These are phyloP conservation scores for Trichoderma lentiforme DNA, from an alignment of 2,329 filamentous ascomycete genomes.

Conservation along the genomic window DNA sequence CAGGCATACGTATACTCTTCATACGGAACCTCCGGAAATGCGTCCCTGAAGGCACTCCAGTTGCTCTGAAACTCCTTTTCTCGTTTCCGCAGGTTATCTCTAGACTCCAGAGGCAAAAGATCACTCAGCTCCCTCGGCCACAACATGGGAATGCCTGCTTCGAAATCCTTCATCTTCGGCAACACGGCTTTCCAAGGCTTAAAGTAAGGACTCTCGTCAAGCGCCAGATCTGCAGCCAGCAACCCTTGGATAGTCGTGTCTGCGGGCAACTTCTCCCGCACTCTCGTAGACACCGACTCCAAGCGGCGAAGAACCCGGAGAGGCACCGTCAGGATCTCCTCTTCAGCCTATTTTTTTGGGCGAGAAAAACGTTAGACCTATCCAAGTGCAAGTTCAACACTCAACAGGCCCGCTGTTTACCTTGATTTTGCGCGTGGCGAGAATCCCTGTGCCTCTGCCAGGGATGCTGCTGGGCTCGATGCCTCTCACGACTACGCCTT, in stretches of 20 bases:
- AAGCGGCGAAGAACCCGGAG: slow-evolving; percentile 61
- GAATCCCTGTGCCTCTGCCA: slow-evolving; percentile 69
- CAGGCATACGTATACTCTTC: slow-evolving; percentile 21
- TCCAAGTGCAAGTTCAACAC: background rate
- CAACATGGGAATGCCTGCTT: slow-evolving; percentile 37
- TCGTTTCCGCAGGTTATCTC: slow-evolving; percentile 53
- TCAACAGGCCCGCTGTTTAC: slow-evolving; percentile 36
- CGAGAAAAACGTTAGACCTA: background rate
- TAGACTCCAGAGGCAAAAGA: slow-evolving; percentile 44
- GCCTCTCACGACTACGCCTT: slow-evolving; percentile 48
- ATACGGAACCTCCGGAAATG: slow-evolving; percentile 30
- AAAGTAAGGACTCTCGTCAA: slow-evolving; percentile 48
- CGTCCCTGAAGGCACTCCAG: slow-evolving; percentile 35
- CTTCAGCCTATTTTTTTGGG: slow-evolving; percentile 35
- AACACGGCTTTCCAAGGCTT: slow-evolving; percentile 63
- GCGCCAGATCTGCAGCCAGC: slow-evolving; percentile 64
- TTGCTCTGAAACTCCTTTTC: slow-evolving; percentile 39
- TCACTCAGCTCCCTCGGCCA: slow-evolving; percentile 46
- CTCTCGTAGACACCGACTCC: slow-evolving; percentile 53
- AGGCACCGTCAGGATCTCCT: slow-evolving; percentile 64
- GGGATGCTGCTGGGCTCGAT: slow-evolving; percentile 63
- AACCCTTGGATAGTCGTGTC: slow-evolving; percentile 66
- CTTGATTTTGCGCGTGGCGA: slow-evolving; percentile 61
- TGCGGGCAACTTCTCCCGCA: slow-evolving; percentile 51
- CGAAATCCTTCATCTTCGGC: slow-evolving; percentile 61